These are phyloP conservation scores for Blastobotrys elegans DNA, from an alignment of 1,139 yeast genomes.

Conservation along the genomic window DNA sequence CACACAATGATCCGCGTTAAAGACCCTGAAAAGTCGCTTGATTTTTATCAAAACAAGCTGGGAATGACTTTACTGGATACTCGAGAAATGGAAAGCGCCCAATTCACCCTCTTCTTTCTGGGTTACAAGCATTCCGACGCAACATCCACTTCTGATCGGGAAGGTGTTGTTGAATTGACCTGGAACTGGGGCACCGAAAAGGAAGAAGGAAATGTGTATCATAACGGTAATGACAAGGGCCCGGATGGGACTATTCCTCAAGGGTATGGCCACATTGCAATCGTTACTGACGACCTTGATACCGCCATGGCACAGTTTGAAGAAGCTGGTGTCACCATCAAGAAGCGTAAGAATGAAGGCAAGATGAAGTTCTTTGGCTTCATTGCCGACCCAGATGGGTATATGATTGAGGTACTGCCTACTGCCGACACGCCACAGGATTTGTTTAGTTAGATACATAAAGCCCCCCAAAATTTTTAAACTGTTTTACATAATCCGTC, in stretches of 20 bases:
- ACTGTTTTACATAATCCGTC: no score
- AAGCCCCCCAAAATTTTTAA: no score
- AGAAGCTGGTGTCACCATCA: slow-evolving; percentile 43
- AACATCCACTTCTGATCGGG: slow-evolving; percentile 37
- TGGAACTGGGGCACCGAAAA: slow-evolving; percentile 93
- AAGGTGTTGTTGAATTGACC: slow-evolving; percentile 79
- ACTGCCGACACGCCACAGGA: slow-evolving; percentile 28
- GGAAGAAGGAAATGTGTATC: slow-evolving; percentile 64
- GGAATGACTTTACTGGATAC: slow-evolving; percentile 72
- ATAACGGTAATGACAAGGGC: slow-evolving; percentile 70
- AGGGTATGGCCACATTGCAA: slow-evolving; percentile 85
- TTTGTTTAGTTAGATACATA: slow-evolving; percentile 2
- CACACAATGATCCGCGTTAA: slow-evolving; percentile 92
- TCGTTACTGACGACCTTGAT: slow-evolving; percentile 64
- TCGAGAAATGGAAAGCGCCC: slow-evolving; percentile 56
- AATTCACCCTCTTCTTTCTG: slow-evolving; percentile 80
- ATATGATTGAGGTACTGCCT: slow-evolving; percentile 70
- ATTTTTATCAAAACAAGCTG: slow-evolving; percentile 68
- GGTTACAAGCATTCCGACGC: slow-evolving; percentile 46
- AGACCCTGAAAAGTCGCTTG: slow-evolving; percentile 71
- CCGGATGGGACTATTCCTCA: slow-evolving; percentile 37
- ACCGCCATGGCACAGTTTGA: slow-evolving; percentile 50
- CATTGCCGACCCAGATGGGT: slow-evolving; percentile 88
- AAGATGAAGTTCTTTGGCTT: slow-evolving; percentile 65
- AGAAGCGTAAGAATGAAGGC: slow-evolving; percentile 53